phyloP scores from a whole-genome alignment of 2,329 filamentous ascomycete species.

The Diaporthe ilicicola region DNA sequence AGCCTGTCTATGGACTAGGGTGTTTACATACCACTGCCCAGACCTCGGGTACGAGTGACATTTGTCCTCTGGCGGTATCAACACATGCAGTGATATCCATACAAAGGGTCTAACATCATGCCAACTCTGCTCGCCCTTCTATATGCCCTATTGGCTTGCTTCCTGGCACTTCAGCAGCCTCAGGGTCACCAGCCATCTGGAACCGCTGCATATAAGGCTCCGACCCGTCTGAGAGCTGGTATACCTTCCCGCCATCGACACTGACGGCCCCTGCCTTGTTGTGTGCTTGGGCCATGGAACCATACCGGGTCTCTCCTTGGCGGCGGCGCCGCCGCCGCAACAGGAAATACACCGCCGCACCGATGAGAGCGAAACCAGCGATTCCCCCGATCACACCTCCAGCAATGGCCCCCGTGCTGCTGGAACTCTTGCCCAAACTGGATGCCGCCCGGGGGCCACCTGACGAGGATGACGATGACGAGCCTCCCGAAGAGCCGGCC shows the following conservation, averaged over 20 bases:
- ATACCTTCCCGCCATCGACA: neutral
- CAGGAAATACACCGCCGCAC: constrained; percentile 38
- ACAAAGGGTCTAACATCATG: no score
- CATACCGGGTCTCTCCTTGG: neutral
- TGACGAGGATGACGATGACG: neutral
- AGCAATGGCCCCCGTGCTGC: constrained; percentile 39
- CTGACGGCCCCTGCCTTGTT: neutral
- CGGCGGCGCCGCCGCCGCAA: constrained; percentile 34
- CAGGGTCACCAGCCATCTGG: neutral
- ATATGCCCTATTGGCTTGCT: neutral
- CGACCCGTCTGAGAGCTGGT: neutral
- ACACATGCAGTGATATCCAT: no score
- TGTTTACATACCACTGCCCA: no score
- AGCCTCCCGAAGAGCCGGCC: neutral
- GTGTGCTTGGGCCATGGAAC: neutral
- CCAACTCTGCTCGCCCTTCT: neutral
- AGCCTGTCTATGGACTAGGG: no score
- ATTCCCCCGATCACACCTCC: constrained; percentile 36
- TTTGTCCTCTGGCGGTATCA: no score
- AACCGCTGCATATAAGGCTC: neutral
- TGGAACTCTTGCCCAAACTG: neutral
- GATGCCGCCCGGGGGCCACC: neutral
- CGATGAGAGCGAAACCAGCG: constrained; percentile 32
- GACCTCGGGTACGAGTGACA: no score
- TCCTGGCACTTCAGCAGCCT: neutral